A percentile compares a stretch with the other conserved stretches of the same genome.
These are phyloP conservation scores for Kwoniella sp. DNA, from an alignment of 768 basidiomycete genomes.

Conservation along the genomic window DNA sequence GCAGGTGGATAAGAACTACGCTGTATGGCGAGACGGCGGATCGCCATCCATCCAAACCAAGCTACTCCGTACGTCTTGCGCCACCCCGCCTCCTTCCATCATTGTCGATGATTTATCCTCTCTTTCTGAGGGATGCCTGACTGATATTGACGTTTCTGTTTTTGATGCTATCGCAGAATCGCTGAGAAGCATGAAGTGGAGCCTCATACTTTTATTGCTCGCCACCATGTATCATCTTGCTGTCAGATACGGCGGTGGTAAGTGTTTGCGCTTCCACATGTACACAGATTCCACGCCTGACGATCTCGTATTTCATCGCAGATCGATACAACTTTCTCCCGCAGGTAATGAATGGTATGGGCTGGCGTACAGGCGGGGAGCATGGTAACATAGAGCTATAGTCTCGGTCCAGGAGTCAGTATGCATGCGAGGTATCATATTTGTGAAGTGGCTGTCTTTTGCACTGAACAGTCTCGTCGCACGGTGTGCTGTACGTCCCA, in stretches of 20 bases:
- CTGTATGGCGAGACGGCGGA: slow-evolving; percentile 45
- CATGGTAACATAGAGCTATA: not conserved
- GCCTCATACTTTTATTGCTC: slow-evolving; percentile 34
- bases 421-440: too few species aligned
- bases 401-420: too few species aligned
- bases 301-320: slow-evolving; percentile 4
- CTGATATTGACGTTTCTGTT: too few species aligned
- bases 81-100: too few species aligned
- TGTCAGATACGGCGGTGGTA: slow-evolving; percentile 37
- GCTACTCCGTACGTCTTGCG: slow-evolving; percentile 30
- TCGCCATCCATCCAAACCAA: slow-evolving; percentile 24
- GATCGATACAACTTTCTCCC: slow-evolving; percentile 45
- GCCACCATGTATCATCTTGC: slow-evolving; percentile 42
- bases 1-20: slow-evolving; percentile 43
- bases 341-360: slow-evolving; percentile 26
- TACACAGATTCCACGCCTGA: too few species aligned
- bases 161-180: slow-evolving; percentile 1
- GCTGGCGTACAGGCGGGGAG: slow-evolving; percentile 9
- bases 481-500: too few species aligned
- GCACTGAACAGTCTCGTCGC: too few species aligned
- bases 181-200: slow-evolving; percentile 12
- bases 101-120: too few species aligned
- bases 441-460: too few species aligned
- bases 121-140: too few species aligned
- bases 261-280: slow-evolving; percentile 13